Conservation (phyloP, 768 basidiomycete species). For the Mycena crocata region DNA sequence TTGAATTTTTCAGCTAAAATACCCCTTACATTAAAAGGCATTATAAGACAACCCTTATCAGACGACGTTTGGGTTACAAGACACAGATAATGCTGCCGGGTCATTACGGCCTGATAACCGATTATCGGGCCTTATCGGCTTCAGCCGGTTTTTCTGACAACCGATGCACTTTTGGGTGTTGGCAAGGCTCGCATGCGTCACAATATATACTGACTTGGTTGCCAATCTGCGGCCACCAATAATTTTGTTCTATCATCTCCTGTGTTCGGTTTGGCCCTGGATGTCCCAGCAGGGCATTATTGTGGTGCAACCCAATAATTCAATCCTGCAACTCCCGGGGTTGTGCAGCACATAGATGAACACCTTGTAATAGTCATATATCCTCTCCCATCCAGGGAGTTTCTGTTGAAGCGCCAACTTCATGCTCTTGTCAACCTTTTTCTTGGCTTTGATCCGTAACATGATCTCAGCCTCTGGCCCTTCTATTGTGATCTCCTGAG, state of each 20-base stretch:
- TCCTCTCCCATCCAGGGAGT: too few species aligned
- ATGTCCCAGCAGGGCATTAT: constrained; percentile 3
- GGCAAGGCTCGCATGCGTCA: not conserved
- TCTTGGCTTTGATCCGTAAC: not conserved
- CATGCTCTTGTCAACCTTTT: not conserved
- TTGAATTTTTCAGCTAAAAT: too few species aligned
- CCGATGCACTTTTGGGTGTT: not conserved
- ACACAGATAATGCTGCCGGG: too few species aligned
- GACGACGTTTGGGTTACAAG: too few species aligned
- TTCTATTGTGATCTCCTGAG: not conserved
- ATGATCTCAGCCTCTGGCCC: constrained; percentile 2
- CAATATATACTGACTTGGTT: not conserved
- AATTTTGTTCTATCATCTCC: too few species aligned
- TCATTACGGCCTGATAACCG: too few species aligned
- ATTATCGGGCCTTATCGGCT: too few species aligned
- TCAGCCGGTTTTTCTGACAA: too few species aligned
- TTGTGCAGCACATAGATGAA: constrained; percentile 11
- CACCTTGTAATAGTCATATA: not conserved
- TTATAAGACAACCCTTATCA: too few species aligned
- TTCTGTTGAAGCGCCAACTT: too few species aligned
- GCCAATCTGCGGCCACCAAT: too few species aligned
- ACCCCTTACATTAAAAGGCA: too few species aligned
- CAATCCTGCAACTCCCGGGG: constrained; percentile 19
- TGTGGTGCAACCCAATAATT: constrained; percentile 13
- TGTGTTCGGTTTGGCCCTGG: constrained; percentile 8